phyloP scores from a whole-genome alignment of 805 yeast species.

The Zygosaccharomyces gambellarensis region DNA sequence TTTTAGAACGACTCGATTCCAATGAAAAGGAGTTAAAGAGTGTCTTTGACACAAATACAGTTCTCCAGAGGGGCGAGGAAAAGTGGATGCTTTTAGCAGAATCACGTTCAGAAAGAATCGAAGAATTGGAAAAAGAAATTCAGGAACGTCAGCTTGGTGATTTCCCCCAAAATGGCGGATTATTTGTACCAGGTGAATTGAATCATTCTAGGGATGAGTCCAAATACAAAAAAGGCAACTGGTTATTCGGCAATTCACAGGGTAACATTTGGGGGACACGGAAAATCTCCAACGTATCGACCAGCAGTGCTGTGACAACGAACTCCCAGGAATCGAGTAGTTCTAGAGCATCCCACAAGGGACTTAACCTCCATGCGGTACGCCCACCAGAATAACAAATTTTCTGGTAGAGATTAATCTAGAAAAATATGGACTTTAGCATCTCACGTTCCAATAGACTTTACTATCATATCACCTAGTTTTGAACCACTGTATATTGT shows the following conservation, averaged over 20 bases:
- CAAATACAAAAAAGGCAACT: conserved; percentile 9
- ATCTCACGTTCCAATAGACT: not conserved
- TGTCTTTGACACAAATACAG: conserved; percentile 14
- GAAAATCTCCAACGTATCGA: conserved; percentile 14
- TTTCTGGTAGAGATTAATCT: not conserved
- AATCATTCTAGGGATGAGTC: conserved; percentile 9
- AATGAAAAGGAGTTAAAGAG: conserved; percentile 21
- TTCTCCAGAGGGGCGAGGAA: conserved; percentile 17
- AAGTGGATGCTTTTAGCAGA: conserved; percentile 13
- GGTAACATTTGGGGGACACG: conserved; percentile 10
- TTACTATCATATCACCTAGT: conserved; percentile 10
- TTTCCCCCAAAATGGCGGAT: not conserved
- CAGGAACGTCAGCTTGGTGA: conserved; percentile 5
- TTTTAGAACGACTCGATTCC: conserved; percentile 19
- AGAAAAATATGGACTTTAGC: not conserved
- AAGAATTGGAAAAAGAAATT: conserved; percentile 12
- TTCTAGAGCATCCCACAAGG: conserved; percentile 17
- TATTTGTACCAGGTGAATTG: not conserved
- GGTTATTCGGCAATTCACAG: conserved; percentile 11
- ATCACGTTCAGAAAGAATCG: conserved; percentile 15
- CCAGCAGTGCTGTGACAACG: conserved; percentile 13
- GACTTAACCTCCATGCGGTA: conserved; percentile 21
- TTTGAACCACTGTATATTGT: conserved; percentile 14
- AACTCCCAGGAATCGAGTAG: conserved; percentile 13
- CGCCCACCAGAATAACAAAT: conserved; percentile 6